Evolutionary conservation across 768 basidiomycete species (phyloP), one percentile per base, ranked within the genome.

Genomic region (Phaffia australis): DNA sequence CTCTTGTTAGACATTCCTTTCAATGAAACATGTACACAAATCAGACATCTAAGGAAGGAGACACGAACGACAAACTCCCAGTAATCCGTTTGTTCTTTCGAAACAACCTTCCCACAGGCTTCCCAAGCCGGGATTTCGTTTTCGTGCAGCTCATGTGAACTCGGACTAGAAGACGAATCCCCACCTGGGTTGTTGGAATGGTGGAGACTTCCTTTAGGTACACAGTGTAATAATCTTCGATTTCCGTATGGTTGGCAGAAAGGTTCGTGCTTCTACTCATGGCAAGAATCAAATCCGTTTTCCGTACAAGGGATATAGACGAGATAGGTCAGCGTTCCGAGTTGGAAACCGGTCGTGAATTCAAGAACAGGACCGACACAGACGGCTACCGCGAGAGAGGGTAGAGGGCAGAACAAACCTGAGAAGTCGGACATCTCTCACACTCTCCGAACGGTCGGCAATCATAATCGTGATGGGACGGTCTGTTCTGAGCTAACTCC

Each of bases 171-270:
- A 6, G 56, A 54, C 52, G 52, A 54, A 8, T 57, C 49, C 27
- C 48, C 56, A 18, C 61, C 30, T 51, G 51, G 50, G 52, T 46
- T 51, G 15, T 23, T 27, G 2, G 48, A 29, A 49, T 59, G 67
- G 35, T 68, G 67, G 2, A 35, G n/a, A 19, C n/a, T 48, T 16
- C 67, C 67, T 29, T 60, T 63, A 18, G 67, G 67, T 6, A 69
- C 63, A 58, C 92, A 97, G 74, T 92, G 92, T 79, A 93, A 81
- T 50, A 91, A 81, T 23, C 88, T 84, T 27, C 93, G 84, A 77
- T 93, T 93, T 60, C 93, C 93, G 74, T 91, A 94, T n/a, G 93
- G 92, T 73, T 88, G 85, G 77, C 92, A 97, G 76, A 87, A 94
- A 1, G 92, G 91, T 47, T 69, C 56, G 52, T 49, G 29, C 32